Percentiles rank a stretch among this genome's conserved stretches.
These are phyloP conservation scores for Candida ulmi DNA, from an alignment of 805 yeast species.

Conservation along the genomic window DNA sequence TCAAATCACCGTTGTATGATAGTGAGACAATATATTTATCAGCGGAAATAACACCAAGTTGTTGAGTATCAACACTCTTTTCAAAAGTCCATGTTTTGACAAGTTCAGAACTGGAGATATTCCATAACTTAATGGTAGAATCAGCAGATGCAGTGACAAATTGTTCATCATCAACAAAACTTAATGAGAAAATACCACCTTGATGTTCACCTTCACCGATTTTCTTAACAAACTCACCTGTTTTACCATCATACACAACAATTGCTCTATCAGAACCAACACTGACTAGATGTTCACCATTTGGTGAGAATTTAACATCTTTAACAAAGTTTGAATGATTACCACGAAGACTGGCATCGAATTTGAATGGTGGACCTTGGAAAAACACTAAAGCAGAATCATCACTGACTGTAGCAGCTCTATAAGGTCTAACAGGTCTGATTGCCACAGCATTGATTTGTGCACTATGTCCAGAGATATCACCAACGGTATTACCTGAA, in stretches of 20 bases:
- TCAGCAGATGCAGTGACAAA: conserved; percentile 88
- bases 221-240: conserved; percentile 65
- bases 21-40: conserved; percentile 56
- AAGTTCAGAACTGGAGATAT: conserved; percentile 36
- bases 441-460: conserved; percentile 80
- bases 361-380: conserved; percentile 93
- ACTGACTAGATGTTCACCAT: conserved; percentile 67
- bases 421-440: conserved; percentile 77
- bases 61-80: conserved; percentile 53
- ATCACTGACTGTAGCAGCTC: conserved; percentile 90
- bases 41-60: conserved; percentile 75
- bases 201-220: conserved; percentile 44
- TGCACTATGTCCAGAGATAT: conserved; percentile 87
- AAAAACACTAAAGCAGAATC: conserved; percentile 80
- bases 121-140: conserved; percentile 63
- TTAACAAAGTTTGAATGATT: conserved; percentile 74
- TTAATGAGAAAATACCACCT: conserved; percentile 77
- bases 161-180: conserved; percentile 56
- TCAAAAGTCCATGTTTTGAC: conserved; percentile 47
- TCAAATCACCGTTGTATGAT: conserved; percentile 66
- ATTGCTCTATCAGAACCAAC: conserved; percentile 83
- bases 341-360: conserved; percentile 63
- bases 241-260: conserved; percentile 78
- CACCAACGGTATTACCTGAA: conserved; percentile 96
- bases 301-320: conserved; percentile 78